Conservation (phyloP, 1,139 yeast species). For the Pichia sp. region DNA sequence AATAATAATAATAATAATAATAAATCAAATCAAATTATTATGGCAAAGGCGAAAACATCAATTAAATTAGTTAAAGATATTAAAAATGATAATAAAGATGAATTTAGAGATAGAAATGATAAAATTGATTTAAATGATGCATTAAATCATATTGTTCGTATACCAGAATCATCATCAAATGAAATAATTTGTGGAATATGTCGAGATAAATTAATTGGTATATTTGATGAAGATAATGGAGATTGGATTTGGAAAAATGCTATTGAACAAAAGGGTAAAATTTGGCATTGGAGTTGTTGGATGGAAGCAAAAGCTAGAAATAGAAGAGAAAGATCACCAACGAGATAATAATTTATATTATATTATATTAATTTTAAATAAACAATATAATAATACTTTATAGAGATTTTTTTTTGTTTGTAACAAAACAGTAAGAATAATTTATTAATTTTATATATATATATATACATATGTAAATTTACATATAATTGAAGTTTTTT, state of each 20-base stretch:
- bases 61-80: not conserved
- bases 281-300: slow-evolving; percentile 78
- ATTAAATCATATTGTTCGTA: slow-evolving; percentile 44
- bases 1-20: slow-evolving; percentile 7
- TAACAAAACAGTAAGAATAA: slow-evolving; percentile 3
- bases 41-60: not conserved
- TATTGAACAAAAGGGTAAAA: slow-evolving; percentile 47
- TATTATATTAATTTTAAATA: not conserved
- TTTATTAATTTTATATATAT: too few species aligned
- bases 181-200: slow-evolving; percentile 79
- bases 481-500: too few species aligned
- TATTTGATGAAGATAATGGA: slow-evolving; percentile 82
- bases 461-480: too few species aligned
- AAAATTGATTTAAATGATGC: slow-evolving; percentile 26
- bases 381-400: not conserved
- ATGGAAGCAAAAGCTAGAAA: slow-evolving; percentile 47
- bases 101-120: slow-evolving; percentile 17
- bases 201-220: slow-evolving; percentile 71
- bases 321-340: slow-evolving; percentile 28
- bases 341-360: not conserved
- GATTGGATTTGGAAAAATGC: slow-evolving; percentile 96
- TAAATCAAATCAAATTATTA: not conserved
- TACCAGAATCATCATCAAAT: slow-evolving; percentile 70
- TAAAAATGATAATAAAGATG: slow-evolving; percentile 8
- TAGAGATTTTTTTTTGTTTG: not conserved